Conservation (phyloP, 495 filamentous ascomycete genomes). For the Neurospora discreta region DNA sequence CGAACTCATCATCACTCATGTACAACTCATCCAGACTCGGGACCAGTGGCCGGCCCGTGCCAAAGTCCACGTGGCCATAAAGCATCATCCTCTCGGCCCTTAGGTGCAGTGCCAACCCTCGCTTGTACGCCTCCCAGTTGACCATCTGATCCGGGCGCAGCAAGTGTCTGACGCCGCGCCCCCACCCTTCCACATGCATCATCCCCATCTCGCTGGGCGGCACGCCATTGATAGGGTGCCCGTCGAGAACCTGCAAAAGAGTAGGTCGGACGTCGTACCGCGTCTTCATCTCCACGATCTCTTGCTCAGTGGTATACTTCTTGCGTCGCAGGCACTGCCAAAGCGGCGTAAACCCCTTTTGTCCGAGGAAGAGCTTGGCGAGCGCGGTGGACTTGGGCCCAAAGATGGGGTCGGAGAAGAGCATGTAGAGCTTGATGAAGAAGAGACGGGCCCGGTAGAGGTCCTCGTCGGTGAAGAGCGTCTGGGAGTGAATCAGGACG, state of each 20-base stretch:
- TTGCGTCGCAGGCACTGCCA: slow-evolving; percentile 36
- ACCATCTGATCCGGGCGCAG: slow-evolving; percentile 47
- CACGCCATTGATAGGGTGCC: slow-evolving; percentile 34
- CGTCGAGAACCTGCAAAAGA: background rate
- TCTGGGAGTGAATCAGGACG: slow-evolving; percentile 34
- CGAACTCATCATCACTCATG: slow-evolving; percentile 29
- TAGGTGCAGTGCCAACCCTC: slow-evolving; percentile 36
- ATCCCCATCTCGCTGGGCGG: slow-evolving; percentile 35
- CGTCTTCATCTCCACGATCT: slow-evolving; percentile 36
- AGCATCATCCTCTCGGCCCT: slow-evolving; percentile 38
- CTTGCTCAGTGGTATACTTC: slow-evolving; percentile 24
- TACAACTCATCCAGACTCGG: slow-evolving; percentile 33
- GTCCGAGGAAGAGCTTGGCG: slow-evolving; percentile 46
- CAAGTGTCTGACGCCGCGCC: slow-evolving; percentile 28
- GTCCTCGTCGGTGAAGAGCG: slow-evolving; percentile 41
- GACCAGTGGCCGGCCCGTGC: slow-evolving; percentile 26
- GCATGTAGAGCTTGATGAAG: slow-evolving; percentile 51
- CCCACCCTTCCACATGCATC: slow-evolving; percentile 42
- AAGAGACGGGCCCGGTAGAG: slow-evolving; percentile 44
- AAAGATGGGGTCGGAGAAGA: slow-evolving; percentile 40
- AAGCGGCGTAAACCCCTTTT: slow-evolving; percentile 40
- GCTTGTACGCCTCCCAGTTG: slow-evolving; percentile 33
- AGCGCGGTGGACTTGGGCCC: slow-evolving; percentile 29
- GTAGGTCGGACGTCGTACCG: slow-evolving; percentile 21
- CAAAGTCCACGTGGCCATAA: slow-evolving; percentile 43